phyloP scores from a whole-genome alignment of 1,284 basidiomycete genomes.

The Papiliotrema fonsecae region DNA sequence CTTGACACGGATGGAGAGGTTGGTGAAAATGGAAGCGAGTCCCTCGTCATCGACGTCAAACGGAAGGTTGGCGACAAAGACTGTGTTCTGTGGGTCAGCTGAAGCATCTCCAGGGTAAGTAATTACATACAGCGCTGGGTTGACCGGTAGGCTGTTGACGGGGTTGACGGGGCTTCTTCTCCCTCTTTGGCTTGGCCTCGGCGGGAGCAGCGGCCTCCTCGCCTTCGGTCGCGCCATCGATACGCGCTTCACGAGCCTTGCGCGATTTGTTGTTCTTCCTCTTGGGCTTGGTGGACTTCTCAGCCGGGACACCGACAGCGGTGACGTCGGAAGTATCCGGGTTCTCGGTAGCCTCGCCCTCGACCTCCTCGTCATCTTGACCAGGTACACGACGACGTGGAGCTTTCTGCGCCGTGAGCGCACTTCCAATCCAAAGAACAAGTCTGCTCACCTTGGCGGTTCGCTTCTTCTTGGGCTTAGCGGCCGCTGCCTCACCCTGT shows the following conservation, averaged over 20 bases:
- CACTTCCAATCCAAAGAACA: neutral
- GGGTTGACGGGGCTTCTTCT: constrained; percentile 37
- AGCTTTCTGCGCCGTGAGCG: constrained; percentile 7
- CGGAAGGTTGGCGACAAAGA: constrained; percentile 93
- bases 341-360: constrained; percentile 9
- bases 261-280: constrained; percentile 23
- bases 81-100: constrained; percentile 58
- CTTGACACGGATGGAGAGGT: constrained; percentile 70
- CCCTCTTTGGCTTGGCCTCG: constrained; percentile 41
- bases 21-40: constrained; percentile 71
- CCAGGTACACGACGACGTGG: constrained; percentile 42
- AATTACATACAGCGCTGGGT: constrained; percentile 50
- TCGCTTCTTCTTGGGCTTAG: constrained; percentile 41
- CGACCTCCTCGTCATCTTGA: constrained; percentile 26
- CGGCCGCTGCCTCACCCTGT: constrained; percentile 47
- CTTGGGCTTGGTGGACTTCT: constrained; percentile 13
- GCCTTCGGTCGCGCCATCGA: constrained; percentile 39
- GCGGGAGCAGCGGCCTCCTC: constrained; percentile 7
- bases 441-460: constrained; percentile 22
- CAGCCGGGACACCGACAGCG: constrained; percentile 4
- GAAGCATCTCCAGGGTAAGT: neutral
- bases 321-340: constrained; percentile 7
- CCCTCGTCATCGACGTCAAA: constrained; percentile 80
- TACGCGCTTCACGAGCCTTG: constrained; percentile 43
- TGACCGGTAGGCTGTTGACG: constrained; percentile 56